Conservation (phyloP, 805 yeast genomes). For the Candida oleophila region DNA sequence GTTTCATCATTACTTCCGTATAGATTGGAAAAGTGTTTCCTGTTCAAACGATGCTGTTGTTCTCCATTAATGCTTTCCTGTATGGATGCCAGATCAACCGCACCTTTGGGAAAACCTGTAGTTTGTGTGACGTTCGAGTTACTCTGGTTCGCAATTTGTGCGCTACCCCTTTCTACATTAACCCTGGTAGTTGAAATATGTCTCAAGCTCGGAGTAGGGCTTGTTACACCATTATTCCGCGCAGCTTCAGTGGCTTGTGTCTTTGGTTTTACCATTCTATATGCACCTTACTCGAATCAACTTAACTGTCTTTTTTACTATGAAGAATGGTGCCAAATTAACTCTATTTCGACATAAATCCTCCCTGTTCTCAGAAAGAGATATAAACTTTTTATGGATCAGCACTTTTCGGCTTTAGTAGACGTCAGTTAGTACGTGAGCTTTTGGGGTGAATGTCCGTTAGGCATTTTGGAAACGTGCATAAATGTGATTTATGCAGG, state of each 20-base stretch:
- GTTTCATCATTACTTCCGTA: not conserved
- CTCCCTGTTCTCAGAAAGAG: not conserved
- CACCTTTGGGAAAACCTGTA: not conserved
- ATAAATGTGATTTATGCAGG: not conserved
- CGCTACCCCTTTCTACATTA: conserved; percentile 9
- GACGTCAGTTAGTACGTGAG: no score
- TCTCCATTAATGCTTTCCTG: not conserved
- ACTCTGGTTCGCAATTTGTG: not conserved
- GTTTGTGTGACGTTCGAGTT: not conserved
- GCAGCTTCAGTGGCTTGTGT: not conserved
- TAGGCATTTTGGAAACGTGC: not conserved
- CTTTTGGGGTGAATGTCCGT: no score
- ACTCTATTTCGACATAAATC: no score
- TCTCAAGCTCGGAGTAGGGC: conserved; percentile 27
- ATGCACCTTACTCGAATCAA: not conserved
- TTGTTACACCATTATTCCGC: conserved; percentile 5
- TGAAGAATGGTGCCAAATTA: no score
- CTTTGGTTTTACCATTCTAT: not conserved
- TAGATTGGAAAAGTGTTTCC: not conserved
- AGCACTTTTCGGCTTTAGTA: no score
- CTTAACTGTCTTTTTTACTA: no score
- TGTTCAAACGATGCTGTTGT: not conserved
- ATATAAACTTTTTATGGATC: not conserved
- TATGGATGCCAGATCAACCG: not conserved
- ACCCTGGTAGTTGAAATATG: conserved; percentile 23